A percentile compares a stretch with the other conserved stretches of the same genome.
phyloP scores from a whole-genome alignment of 2,329 filamentous ascomycete genomes.

The Fusarium sacchari region DNA sequence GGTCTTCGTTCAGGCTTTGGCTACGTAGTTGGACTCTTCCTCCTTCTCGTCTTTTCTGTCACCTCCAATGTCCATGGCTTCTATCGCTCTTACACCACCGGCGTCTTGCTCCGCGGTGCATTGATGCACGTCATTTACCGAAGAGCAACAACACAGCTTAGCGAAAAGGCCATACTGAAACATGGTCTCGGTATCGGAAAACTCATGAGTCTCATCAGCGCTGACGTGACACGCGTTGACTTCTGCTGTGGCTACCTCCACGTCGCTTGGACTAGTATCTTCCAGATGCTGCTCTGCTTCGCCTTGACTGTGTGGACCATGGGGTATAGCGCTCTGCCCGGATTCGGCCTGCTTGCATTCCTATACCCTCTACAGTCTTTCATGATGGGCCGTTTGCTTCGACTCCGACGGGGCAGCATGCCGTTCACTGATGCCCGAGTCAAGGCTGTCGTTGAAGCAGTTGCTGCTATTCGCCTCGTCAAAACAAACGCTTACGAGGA shows the following conservation, averaged over 20 bases:
- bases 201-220: slow-evolving; percentile 47
- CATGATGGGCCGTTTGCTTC: slow-evolving; percentile 17
- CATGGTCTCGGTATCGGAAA: slow-evolving; percentile 40
- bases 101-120: slow-evolving; percentile 6
- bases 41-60: slow-evolving; percentile 22
- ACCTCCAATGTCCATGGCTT: slow-evolving; percentile 26
- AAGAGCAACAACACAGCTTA: slow-evolving; percentile 19
- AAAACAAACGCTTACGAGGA: slow-evolving; percentile 28
- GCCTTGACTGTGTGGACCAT: slow-evolving; percentile 30
- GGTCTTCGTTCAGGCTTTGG: slow-evolving; percentile 15
- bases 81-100: slow-evolving; percentile 18
- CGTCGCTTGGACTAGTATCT: slow-evolving; percentile 46
- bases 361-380: slow-evolving; percentile 27
- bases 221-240: slow-evolving; percentile 46
- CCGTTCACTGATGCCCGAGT: slow-evolving; percentile 15
- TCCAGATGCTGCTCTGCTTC: slow-evolving; percentile 46
- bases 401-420: slow-evolving; percentile 20
- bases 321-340: slow-evolving; percentile 21
- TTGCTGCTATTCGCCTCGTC: slow-evolving; percentile 11
- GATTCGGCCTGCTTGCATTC: slow-evolving; percentile 8
- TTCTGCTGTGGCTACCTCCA: slow-evolving; percentile 49
- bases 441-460: slow-evolving; percentile 21
- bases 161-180: slow-evolving; percentile 27
- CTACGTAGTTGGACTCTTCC: slow-evolving; percentile 8
- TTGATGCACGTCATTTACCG: slow-evolving; percentile 31